Base-by-base conservation (phyloP, 768 basidiomycete genomes). In the Fomitopsis pulvina region DNA sequence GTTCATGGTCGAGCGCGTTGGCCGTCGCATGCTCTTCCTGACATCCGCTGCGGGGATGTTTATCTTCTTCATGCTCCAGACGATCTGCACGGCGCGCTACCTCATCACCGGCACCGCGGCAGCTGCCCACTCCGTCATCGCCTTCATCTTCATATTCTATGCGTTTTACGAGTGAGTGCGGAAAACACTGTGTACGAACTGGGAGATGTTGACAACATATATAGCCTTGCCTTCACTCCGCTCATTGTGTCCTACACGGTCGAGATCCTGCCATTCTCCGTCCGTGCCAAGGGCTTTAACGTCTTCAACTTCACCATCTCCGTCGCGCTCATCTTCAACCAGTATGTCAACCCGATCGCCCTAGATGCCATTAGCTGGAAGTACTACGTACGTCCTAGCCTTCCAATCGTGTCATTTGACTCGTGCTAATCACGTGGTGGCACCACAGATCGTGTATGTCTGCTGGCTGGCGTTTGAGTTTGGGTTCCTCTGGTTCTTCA, bases 281-380 rank as follows among this genome's bases (percentile, higher is more conserved):
- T 93, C 50, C 89, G 91, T 65, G 89, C 89, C 56, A 92, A 91
- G 73, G 88, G 90, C 47, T 83, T 89, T 72, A 85, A 76, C 56
- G 60, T 92, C 48, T 88, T 92, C 75, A 86, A 80, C 68, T 85
- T 92, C 63, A 69, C 78, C 51, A 79, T 89, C 63, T 88, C 87
- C 11, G 57, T 85, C 48, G 77, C 89, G 5, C 80, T 92, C 57
- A 87, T 94, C 66, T 89, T 94, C 69, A 92, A 91, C 64, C 89
- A 90, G 68, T 89, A 91, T 61, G 80, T 84, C 64, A 92, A 92
- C 71, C 90, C 88, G 29, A 77, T 89, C 63, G 87, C 86, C 28
- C 71, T 90, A 38, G 73, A 73, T 4, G 50, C 61, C 30, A 69
- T 90, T 44, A 70, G 62, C 48, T 90, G 88, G 88, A 87, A 82